Conservation (phyloP, 2,329 filamentous ascomycete genomes). For the Truncatella angustata region DNA sequence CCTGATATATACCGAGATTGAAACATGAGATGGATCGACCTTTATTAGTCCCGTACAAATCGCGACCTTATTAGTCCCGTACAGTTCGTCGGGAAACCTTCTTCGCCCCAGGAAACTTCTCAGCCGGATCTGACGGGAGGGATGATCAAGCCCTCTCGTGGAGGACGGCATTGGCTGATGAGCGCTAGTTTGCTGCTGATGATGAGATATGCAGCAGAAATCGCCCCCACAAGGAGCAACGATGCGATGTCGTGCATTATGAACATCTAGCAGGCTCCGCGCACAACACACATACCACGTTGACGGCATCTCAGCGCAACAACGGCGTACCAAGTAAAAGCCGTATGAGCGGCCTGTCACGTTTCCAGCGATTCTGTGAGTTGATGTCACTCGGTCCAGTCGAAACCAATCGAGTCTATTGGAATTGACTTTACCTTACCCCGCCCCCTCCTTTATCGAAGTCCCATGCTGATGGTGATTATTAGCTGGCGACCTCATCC, state of each 20-base stretch:
- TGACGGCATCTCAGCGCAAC: no score
- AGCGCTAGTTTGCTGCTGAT: neutral
- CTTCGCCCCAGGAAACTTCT: neutral
- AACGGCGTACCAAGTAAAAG: no score
- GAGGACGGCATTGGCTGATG: neutral
- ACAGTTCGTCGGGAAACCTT: neutral
- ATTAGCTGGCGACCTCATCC: conserved; percentile 3
- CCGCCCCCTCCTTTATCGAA: conserved; percentile 6
- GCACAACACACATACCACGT: neutral
- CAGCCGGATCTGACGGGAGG: conserved; percentile 6
- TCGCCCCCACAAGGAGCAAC: neutral
- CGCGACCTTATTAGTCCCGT: conserved; percentile 12
- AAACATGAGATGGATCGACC: conserved; percentile 12
- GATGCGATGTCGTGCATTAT: conserved; percentile 8
- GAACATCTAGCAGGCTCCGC: neutral
- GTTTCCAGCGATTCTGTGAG: no score
- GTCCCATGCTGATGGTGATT: conserved; percentile 1
- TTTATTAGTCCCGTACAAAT: conserved; percentile 10
- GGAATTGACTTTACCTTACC: conserved; percentile 5
- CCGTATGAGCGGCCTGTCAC: no score
- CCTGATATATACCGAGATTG: conserved; percentile 15
- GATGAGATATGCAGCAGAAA: neutral
- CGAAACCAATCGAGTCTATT: neutral
- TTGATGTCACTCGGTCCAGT: neutral
- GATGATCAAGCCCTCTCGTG: neutral